Evolutionary conservation across 2,329 filamentous ascomycete genomes (phyloP), one percentile per base, ranked within the genome.

Genomic region (Shiraia bambusicola): DNA sequence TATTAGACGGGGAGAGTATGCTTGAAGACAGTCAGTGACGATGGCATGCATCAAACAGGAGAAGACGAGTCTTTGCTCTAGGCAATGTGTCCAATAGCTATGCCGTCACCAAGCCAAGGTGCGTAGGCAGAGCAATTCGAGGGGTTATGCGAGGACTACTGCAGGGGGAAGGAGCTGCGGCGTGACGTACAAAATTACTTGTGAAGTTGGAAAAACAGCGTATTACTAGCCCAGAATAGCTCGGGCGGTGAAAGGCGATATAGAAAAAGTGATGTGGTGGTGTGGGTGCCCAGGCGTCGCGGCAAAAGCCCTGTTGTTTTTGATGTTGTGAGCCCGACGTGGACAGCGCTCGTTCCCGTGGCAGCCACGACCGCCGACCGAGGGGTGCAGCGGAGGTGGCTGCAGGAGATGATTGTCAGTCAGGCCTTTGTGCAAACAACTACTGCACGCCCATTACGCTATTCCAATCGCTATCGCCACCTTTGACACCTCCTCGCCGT

Each of bases 11-110:
- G 19, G 35, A 37, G 14, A 9, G 13, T 33, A 27, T 19, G 27
- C 32, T 38, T 16, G 15, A 13, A 9, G 25, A 37, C 11, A 28
- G 41, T 52, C 31, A 50, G 49, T 50, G 19, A 41, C 37, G 24
- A 25, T 13, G 7, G 28, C 15, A 4, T 22, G 19, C 19, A 22
- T 8, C 19, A 22, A 22, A 22, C 19, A 22, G 7, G 15, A n/a
- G 15, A 22, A 4, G 22, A 12, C 5, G n/a, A 11, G 14, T 24
- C 31, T 3, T 4, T 15, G 9, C 9, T 32, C 13, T 33, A 16
- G 9, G 33, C 24, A 11, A 15, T 27, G 14, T 2, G 13, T 11
- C 32, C 12, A 13, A 22, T 14, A 19, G n/a, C 24, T 35, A n/a
- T 27, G 29, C 28, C 17, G 19, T 22, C 19, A 22, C 19, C 4